Conservation (phyloP, 306 rosid species). For the Rosa lucieae region DNA sequence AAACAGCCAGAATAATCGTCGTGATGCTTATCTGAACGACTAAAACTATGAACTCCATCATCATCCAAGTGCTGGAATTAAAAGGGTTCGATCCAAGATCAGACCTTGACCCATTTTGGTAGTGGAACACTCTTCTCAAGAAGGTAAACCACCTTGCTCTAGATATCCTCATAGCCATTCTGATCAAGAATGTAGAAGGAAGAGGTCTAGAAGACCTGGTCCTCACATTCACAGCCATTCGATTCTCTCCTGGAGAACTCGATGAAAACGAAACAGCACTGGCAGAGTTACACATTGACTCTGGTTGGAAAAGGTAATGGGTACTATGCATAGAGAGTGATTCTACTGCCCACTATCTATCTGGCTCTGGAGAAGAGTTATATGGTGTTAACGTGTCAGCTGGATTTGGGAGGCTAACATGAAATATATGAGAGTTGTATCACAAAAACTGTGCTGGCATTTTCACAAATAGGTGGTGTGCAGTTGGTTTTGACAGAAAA, state of each 20-base stretch:
- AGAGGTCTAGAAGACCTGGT: slow-evolving; percentile 40
- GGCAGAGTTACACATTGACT: slow-evolving; percentile 35
- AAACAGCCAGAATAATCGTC: slow-evolving; percentile 55
- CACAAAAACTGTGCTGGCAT: slow-evolving; percentile 19
- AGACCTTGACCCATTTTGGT: slow-evolving; percentile 88
- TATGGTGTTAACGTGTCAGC: slow-evolving; percentile 1
- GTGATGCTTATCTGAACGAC: slow-evolving; percentile 60
- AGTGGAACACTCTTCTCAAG: slow-evolving; percentile 90
- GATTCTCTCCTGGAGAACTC: slow-evolving; percentile 43
- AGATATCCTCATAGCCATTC: slow-evolving; percentile 79
- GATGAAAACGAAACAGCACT: slow-evolving; percentile 45
- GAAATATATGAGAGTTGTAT: slow-evolving; percentile 20
- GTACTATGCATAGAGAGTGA: slow-evolving; percentile 37
- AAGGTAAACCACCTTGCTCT: slow-evolving; percentile 92
- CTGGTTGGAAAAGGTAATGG: slow-evolving; percentile 37
- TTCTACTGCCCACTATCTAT: slow-evolving; percentile 12
- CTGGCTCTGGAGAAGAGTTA: slow-evolving; percentile 7
- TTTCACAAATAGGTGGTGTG: slow-evolving; percentile 16
- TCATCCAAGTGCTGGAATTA: slow-evolving; percentile 87
- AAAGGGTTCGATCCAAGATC: slow-evolving; percentile 87
- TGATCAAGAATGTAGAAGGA: slow-evolving; percentile 42
- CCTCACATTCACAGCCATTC: slow-evolving; percentile 24
- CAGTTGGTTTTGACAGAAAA: slow-evolving; percentile 8
- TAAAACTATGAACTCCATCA: slow-evolving; percentile 65
- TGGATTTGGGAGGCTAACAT: slow-evolving; percentile 13